Evolutionary conservation across 805 yeast species (phyloP), one percentile per base, ranked within the genome.

Genomic region (Wickerhamomyces bovis): DNA sequence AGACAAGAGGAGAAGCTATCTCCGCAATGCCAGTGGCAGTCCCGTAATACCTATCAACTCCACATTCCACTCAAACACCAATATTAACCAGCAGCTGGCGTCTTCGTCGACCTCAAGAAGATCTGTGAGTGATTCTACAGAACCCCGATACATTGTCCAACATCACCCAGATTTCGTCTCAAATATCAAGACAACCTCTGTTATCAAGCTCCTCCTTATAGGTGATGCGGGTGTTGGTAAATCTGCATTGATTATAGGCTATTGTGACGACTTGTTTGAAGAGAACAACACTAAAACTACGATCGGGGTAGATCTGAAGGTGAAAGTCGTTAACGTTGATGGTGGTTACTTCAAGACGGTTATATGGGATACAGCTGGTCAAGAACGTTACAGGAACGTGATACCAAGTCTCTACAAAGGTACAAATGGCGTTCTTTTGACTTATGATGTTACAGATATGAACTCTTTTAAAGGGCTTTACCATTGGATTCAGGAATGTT

Each of bases 301-400:
- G 0, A 67, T 74, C 35, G 78, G 78, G 13, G 70, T 74, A 6
- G 78, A 74, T 52, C 62, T 74, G 41, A 73, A 72, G 55, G 69
- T 71, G 9, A 68, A 71, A 43, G 50, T 68, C 13, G 67, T 73
- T 12, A 71, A 69, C 50, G 68, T 74, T 15, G 76, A 72, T 52
- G 69, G 71, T 21, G 58, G 70, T 39, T 62, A 62, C 41, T 73
- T 71, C 60, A 72, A 73, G 52, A 66, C 73, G 13, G 69, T 68
- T 9, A 54, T 73, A 44, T 74, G 78, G 77, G 78, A 73, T 52
- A 73, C 78, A 13, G 78, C 78, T 4, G 78, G 78, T 4, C 77
- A 73, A 57, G 77, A 73, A 53, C 60, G 77, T 43, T 74, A 70
- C 48, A 62, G 74, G 49, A 72, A 73, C 41, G 71, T 72, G 6